These are phyloP conservation scores for Colletotrichum spinosum DNA, from an alignment of 2,329 filamentous ascomycete species.

Conservation along the genomic window DNA sequence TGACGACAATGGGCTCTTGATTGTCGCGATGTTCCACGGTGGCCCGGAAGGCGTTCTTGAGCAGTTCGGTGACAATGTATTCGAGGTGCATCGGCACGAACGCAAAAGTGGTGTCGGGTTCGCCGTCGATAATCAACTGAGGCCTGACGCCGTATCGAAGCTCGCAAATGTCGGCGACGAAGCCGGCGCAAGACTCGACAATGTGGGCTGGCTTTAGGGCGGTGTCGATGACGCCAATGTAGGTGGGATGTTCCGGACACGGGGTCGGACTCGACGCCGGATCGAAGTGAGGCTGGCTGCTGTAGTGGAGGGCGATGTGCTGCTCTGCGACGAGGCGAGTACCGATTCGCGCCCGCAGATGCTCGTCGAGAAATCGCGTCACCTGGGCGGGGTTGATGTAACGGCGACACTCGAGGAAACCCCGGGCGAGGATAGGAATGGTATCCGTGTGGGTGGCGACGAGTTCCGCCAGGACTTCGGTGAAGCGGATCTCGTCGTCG, in stretches of 20 bases:
- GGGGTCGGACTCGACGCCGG: constrained; percentile 61
- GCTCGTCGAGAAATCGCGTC: constrained; percentile 92
- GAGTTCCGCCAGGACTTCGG: constrained; percentile 92
- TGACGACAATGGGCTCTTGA: constrained; percentile 87
- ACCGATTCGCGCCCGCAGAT: constrained; percentile 92
- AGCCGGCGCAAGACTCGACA: constrained; percentile 86
- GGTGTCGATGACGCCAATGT: constrained; percentile 96
- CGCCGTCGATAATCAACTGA: constrained; percentile 82
- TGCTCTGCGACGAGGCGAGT: constrained; percentile 96
- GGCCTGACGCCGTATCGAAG: constrained; percentile 93
- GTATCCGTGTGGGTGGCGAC: constrained; percentile 95
- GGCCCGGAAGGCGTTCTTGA: constrained; percentile 97
- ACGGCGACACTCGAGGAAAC: constrained; percentile 91
- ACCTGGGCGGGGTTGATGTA: constrained; percentile 88
- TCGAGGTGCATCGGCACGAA: constrained; percentile 96
- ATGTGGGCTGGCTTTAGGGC: constrained; percentile 84
- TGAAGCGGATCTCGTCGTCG: constrained; percentile 91
- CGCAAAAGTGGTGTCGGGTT: constrained; percentile 88
- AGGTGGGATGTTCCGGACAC: constrained; percentile 69
- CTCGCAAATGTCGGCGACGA: constrained; percentile 96
- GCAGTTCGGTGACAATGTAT: constrained; percentile 95
- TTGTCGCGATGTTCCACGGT: constrained; percentile 87
- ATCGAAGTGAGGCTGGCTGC: constrained; percentile 76
- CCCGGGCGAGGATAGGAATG: constrained; percentile 90
- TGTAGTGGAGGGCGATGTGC: constrained; percentile 89